Evolutionary conservation across 495 filamentous ascomycete genomes (phyloP), one percentile per base, ranked within the genome.

Genomic region (Lepraria neglecta): DNA sequence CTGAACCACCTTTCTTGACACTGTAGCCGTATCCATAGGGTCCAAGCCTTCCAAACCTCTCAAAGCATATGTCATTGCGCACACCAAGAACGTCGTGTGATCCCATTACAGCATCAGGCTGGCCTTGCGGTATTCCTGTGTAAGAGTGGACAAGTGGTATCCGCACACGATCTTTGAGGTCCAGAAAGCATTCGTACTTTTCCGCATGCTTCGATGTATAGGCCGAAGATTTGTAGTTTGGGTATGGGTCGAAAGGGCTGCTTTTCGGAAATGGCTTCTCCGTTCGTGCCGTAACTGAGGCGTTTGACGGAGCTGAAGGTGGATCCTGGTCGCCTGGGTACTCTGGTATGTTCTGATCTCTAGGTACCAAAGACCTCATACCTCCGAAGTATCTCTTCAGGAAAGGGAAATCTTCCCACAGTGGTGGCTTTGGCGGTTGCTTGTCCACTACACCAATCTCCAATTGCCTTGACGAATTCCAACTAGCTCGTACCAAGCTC

Each of bases 21-120:
- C 82, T 85, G 67, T 97, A 97, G 17, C 94, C 94, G 56, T 87
- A 83, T 0, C 94, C 94, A 66, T 98, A 98, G 0, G 92, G 86
- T 0, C 91, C 95, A 30, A 92, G 80, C 60, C 89, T 80, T 11
- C 95, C 94, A 72, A 87, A 95, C 3, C 94, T 82, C 57, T 98
- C 94, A 73, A 96, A 97, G 76, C 94, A 98, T 56, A 97, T 80
- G 70, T 95, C 88, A 61, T 96, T 84, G 33, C 84, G 85, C 31
- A 96, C 78, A 0, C 86, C 91, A 6, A 97, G 71, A 47, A 95
- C 74, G 5, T 86, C 81, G 69, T 96, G 87, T 0, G 87, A 91
- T 4, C 94, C 94, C 67, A 95, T 82, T 3, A 88, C 80, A 55
- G 88, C 79, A 43, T 90, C 84, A 1, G 94, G 95, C 71, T 95